Base-by-base conservation (phyloP, 2,329 filamentous ascomycete species). In the Alternaria novae-zelandiae region DNA sequence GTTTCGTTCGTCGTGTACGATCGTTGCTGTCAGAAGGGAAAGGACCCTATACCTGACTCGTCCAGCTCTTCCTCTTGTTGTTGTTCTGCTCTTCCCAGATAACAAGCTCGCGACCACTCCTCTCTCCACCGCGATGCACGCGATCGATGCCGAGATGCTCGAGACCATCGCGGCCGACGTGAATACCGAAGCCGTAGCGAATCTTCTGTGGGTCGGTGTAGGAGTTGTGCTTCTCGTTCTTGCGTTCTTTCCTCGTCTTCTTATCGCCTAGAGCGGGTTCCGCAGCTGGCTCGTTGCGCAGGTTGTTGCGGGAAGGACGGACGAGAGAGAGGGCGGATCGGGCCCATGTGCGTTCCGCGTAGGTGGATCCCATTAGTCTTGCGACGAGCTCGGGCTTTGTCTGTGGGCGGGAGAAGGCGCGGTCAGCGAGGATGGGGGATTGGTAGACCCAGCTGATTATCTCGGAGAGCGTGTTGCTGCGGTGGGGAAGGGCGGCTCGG, bases 381-480 rank as follows among this genome's bases (percentile, higher is more conserved):
- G 86, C 88, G 21, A 90, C 85, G 20, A 97, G 85, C 67, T 94
- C 90, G 0, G 83, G 83, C 67, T 89, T 90, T n/a, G 85, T 89
- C 26, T 85, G 83, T 3, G 90, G 88, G 41, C 89, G 86, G 54
- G 89, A 86, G 76, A 97, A 95, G 0, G 91, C 87, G 10, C 89
- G 85, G 73, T 97, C 94, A 6, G 87, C 84, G 2, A 92, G 83
- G 17, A 96, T 83, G 23, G 90, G 90, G 46, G 89, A 90, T 69
- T 90, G 89, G 63, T 92, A 89, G 45, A 95, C 84, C 76, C 95
- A 94, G 74, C 89, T 90, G 70, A 96, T 86, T 21, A 94, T 84
- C 76, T 94, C 93, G 1, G 91, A 91, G 17, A 96, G 84, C 50
- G 87, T 92, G 64, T 86, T 87, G 44, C 92, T 89, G 6, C 86